Evolutionary conservation across 306 rosid genomes (phyloP).

Genomic region (Ormosia semicastrata): DNA sequence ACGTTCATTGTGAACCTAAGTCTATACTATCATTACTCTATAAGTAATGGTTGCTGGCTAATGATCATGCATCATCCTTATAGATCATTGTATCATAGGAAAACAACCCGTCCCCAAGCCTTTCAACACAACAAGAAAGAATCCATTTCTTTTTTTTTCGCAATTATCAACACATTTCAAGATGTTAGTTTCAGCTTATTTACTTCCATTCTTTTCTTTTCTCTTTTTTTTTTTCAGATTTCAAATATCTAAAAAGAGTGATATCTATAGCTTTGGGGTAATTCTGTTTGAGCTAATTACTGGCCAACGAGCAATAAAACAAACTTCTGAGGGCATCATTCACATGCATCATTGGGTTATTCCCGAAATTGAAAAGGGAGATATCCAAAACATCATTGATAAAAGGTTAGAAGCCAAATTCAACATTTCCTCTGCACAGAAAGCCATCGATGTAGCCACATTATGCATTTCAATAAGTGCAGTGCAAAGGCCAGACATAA

Average conservation of each 20-base stretch:
- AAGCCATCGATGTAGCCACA: conserved; percentile 5
- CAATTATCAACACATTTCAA: no score
- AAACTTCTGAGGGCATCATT: background rate
- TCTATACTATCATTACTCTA: background rate
- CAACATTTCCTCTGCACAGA: background rate
- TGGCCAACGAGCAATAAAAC: background rate
- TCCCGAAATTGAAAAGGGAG: conserved; percentile 3
- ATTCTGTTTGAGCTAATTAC: conserved; percentile 31
- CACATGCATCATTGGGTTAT: conserved; percentile 6
- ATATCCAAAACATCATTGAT: conserved; percentile 6
- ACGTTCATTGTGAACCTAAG: no score
- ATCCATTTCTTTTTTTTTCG: no score
- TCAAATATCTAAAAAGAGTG: background rate
- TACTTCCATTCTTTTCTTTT: background rate
- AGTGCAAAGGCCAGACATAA: conserved; percentile 23
- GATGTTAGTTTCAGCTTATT: no score
- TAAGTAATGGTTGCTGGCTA: no score
- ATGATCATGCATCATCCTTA: no score
- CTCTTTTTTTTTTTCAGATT: no score
- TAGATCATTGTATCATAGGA: no score
- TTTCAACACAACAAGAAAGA: no score
- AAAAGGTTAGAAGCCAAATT: conserved; percentile 18
- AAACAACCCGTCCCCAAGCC: no score
- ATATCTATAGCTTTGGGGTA: background rate
- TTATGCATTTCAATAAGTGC: background rate